Conservation (phyloP, 2,329 filamentous ascomycete species). For the Fonsecaea nubica region DNA sequence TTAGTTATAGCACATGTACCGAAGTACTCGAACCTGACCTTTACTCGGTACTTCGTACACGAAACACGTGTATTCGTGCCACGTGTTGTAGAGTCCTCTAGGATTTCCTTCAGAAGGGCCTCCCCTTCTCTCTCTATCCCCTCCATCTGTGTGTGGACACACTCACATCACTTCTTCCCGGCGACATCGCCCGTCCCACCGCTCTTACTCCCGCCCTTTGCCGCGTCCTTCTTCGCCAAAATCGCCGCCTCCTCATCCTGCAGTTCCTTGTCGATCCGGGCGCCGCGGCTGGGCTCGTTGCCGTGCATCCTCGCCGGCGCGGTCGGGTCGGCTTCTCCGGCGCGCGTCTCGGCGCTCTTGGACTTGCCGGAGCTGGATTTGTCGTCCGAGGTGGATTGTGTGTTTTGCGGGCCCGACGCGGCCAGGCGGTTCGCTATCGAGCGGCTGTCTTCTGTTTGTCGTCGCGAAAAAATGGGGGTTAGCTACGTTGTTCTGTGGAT, state of each 20-base stretch:
- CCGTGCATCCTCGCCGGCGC: constrained; percentile 53
- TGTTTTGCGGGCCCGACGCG: constrained; percentile 40
- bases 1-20: no score
- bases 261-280: constrained; percentile 55
- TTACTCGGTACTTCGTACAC: no score
- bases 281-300: constrained; percentile 55
- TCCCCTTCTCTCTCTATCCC: no score
- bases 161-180: constrained; percentile 16
- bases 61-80: no score
- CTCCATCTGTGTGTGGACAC: background rate
- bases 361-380: constrained; percentile 30
- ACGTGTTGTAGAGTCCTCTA: no score
- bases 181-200: constrained; percentile 14
- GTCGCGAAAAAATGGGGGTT: background rate
- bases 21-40: no score
- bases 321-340: constrained; percentile 49
- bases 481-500: background rate
- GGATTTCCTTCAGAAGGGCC: no score
- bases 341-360: constrained; percentile 40
- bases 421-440: constrained; percentile 55
- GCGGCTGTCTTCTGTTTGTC: constrained; percentile 50
- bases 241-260: constrained; percentile 53
- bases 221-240: constrained; percentile 51
- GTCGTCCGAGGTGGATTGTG: background rate
- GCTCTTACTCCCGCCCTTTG: constrained; percentile 13